Percentiles rank a stretch among this genome's conserved stretches.
These are phyloP conservation scores for Mycena maculata DNA, from an alignment of 768 basidiomycete genomes.

Conservation along the genomic window DNA sequence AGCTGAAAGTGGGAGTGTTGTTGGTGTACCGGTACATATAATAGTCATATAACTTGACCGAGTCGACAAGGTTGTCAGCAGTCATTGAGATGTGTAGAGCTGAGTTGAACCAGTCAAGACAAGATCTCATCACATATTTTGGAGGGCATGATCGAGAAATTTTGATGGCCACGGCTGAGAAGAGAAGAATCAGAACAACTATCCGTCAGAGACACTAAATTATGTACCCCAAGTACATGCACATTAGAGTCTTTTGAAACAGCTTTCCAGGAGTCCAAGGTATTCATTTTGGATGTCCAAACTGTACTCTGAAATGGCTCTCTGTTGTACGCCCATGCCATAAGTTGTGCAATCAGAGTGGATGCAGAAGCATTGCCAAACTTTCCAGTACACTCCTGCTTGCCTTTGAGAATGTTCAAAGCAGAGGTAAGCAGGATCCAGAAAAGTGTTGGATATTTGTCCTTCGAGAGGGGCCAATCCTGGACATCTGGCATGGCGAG, in stretches of 20 bases:
- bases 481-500: too few species aligned
- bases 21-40: neutral
- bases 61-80: conserved; percentile 38
- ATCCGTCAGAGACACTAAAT: too few species aligned
- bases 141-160: conserved; percentile 42
- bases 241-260: too few species aligned
- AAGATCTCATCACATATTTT: conserved; percentile 44
- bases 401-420: conserved; percentile 37
- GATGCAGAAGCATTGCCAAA: conserved; percentile 27
- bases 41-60: conserved; percentile 32
- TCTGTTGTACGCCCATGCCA: too few species aligned
- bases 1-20: too few species aligned
- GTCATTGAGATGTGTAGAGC: conserved; percentile 37
- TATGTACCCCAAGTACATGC: too few species aligned
- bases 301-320: conserved; percentile 33
- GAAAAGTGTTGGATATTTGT: too few species aligned
- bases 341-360: conserved; percentile 34
- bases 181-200: too few species aligned
- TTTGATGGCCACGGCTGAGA: conserved; percentile 35
- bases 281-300: conserved; percentile 34
- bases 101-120: conserved; percentile 42
- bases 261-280: conserved; percentile 40
- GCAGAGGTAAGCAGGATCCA: too few species aligned
- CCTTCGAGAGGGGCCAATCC: too few species aligned
- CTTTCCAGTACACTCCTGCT: conserved; percentile 29